phyloP scores from a whole-genome alignment of 2,329 filamentous ascomycete genomes.

The Bipolaris sorokiniana region DNA sequence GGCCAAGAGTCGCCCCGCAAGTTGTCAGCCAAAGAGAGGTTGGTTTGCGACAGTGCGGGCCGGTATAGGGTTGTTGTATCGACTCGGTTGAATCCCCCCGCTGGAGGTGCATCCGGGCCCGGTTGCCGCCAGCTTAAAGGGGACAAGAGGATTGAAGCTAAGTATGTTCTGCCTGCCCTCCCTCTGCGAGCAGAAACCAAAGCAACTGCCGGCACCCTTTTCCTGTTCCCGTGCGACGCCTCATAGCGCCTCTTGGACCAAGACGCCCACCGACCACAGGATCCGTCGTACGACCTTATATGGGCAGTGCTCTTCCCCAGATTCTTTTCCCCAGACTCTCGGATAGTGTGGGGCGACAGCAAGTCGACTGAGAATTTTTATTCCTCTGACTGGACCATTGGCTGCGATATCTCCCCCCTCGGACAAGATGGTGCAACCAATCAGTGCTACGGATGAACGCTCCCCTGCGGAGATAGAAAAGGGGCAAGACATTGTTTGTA shows the following conservation, averaged over 20 bases:
- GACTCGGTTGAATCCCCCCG: slow-evolving; percentile 34
- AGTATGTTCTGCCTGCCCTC: slow-evolving; percentile 22
- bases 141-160: slow-evolving; percentile 26
- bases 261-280: slow-evolving; percentile 15
- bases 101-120: slow-evolving; percentile 21
- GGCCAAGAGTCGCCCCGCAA: slow-evolving; percentile 45
- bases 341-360: slow-evolving; percentile 27
- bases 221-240: slow-evolving; percentile 21
- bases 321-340: slow-evolving; percentile 33
- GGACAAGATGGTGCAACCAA: slow-evolving; percentile 16
- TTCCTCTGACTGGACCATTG: slow-evolving; percentile 3
- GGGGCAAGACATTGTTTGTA: slow-evolving; percentile 33
- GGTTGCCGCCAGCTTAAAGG: slow-evolving; percentile 25
- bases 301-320: slow-evolving; percentile 38
- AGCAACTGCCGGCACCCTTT: slow-evolving; percentile 39
- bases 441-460: slow-evolving; percentile 7
- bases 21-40: slow-evolving; percentile 22
- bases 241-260: slow-evolving; percentile 12
- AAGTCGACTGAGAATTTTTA: slow-evolving; percentile 13
- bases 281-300: slow-evolving; percentile 34
- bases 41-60: slow-evolving; percentile 25
- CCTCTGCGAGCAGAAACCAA: slow-evolving; percentile 17
- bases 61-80: slow-evolving; percentile 25
- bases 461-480: slow-evolving; percentile 25
- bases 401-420: background rate